Conservation (phyloP, 345 rosid species). For the Fremontodendron californicum region DNA sequence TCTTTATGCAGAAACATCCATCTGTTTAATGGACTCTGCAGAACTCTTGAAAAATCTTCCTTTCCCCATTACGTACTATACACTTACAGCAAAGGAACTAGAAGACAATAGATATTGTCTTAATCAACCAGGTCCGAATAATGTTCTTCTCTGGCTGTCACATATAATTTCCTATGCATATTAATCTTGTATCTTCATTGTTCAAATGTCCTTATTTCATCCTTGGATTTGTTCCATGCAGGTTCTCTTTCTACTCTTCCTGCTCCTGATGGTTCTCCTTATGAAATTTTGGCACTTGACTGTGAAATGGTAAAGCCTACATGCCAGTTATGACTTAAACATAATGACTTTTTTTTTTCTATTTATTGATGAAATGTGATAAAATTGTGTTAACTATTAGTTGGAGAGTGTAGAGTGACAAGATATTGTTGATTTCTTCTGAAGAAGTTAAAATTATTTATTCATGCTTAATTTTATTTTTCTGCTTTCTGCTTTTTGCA, state of each 20-base stretch:
- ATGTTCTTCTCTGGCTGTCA: too few relatives aligned
- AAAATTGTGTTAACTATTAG: neutral
- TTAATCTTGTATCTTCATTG: neutral
- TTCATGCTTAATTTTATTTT: neutral
- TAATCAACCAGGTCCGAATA: constrained; percentile 50
- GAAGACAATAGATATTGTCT: constrained; percentile 73
- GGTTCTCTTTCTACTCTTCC: constrained; percentile 68
- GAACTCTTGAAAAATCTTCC: constrained; percentile 62
- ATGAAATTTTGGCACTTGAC: constrained; percentile 78
- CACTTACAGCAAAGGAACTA: constrained; percentile 65
- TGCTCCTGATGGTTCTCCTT: constrained; percentile 55
- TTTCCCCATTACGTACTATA: constrained; percentile 72
- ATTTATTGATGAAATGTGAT: neutral
- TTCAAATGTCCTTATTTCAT: constrained; percentile 9
- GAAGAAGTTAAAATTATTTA: neutral
- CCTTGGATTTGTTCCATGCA: constrained; percentile 25
- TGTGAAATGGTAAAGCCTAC: constrained; percentile 99
- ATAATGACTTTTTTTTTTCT: neutral
- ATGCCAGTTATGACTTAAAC: neutral
- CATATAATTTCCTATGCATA: neutral
- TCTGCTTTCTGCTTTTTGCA: neutral
- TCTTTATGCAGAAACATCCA: constrained; percentile 37
- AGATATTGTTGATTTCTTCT: neutral
- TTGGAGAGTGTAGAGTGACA: neutral
- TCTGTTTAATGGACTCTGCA: constrained; percentile 21